phyloP scores from a whole-genome alignment of 257 asterid genomes.

The Oldenlandia corymbosa region DNA sequence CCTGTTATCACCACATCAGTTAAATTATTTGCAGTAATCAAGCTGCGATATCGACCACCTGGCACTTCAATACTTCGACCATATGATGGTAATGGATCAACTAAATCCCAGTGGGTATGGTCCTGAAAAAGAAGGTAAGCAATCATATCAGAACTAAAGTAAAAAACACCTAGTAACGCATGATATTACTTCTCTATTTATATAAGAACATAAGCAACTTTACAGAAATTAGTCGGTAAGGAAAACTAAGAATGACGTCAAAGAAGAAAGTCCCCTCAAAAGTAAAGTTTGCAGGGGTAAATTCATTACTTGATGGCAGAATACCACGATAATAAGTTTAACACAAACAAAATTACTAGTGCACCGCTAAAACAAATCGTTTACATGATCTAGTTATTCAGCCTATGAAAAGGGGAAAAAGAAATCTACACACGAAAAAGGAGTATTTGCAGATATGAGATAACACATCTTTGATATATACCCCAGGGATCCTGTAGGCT shows the following conservation, averaged over 20 bases:
- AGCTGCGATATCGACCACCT: constrained; percentile 40
- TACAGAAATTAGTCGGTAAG: background rate
- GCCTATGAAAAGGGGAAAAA: background rate
- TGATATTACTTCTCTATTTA: too few species aligned
- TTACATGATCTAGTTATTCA: too few species aligned
- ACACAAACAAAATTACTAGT: too few species aligned
- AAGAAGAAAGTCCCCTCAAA: background rate
- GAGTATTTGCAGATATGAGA: background rate
- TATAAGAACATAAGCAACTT: background rate
- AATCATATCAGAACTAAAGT: too few species aligned
- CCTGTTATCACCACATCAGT: constrained; percentile 49
- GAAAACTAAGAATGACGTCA: background rate
- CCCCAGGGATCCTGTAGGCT: too few species aligned
- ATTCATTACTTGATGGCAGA: background rate
- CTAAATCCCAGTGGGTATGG: constrained; percentile 31
- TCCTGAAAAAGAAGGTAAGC: constrained; percentile 24
- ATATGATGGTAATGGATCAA: constrained; percentile 43
- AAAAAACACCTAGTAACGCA: too few species aligned
- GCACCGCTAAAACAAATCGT: too few species aligned
- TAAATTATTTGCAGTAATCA: constrained; percentile 35
- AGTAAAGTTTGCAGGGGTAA: background rate
- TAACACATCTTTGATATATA: background rate
- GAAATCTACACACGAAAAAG: background rate
- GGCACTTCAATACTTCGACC: constrained; percentile 41
- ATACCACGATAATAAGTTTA: background rate